Conservation (phyloP, 192 early-diverging fungal species). For the Podila epigama region DNA sequence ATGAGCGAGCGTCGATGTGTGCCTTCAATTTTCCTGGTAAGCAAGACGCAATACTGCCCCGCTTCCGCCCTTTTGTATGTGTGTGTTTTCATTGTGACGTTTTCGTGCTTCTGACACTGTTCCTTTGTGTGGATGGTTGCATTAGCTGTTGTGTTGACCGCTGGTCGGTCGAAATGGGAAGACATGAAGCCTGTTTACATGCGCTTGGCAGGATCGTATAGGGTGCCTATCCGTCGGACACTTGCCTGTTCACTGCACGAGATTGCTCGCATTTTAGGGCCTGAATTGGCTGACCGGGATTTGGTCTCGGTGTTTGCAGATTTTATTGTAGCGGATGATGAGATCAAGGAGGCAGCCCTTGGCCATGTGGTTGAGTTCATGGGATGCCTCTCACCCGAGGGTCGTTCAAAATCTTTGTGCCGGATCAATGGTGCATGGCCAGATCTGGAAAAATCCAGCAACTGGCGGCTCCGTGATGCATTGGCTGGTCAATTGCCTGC, state of each 20-base stretch:
- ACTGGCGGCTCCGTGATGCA: conserved; percentile 78
- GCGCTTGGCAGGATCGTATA: conserved; percentile 40
- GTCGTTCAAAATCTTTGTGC: conserved; percentile 71
- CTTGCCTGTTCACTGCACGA: conserved; percentile 70
- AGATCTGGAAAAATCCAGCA: conserved; percentile 64
- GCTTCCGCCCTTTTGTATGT: background rate
- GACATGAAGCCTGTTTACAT: conserved; percentile 52
- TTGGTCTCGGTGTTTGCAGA: conserved; percentile 60
- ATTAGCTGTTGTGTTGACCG: conserved; percentile 62
- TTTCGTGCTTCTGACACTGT: background rate
- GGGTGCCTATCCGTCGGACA: conserved; percentile 61
- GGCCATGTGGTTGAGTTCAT: conserved; percentile 72
- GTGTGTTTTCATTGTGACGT: no score
- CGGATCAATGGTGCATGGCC: conserved; percentile 71
- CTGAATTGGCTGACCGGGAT: conserved; percentile 60
- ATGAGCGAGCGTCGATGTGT: conserved; percentile 61
- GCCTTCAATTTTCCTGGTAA: conserved; percentile 66
- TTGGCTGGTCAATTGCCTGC: conserved; percentile 71
- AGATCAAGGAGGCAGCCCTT: conserved; percentile 76
- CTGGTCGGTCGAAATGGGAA: conserved; percentile 64
- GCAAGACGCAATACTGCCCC: background rate
- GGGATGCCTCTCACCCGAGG: conserved; percentile 62
- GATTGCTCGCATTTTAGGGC: conserved; percentile 61
- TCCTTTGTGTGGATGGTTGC: background rate
- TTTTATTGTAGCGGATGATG: conserved; percentile 61